phyloP scores from a whole-genome alignment of 2,329 filamentous ascomycete species.

The Ophiostoma ulmi region DNA sequence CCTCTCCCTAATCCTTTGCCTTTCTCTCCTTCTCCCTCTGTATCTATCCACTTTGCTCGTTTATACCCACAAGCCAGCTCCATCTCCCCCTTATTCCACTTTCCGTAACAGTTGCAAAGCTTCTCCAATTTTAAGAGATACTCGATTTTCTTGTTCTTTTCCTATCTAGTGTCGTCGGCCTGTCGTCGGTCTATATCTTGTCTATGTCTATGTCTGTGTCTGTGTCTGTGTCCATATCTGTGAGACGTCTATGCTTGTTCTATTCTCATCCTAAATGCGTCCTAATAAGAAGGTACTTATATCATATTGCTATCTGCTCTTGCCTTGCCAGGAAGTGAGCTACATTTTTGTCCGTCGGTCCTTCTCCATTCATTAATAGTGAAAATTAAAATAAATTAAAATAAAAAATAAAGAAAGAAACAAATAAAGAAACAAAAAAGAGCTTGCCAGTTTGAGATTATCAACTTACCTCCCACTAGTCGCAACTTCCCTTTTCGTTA shows the following conservation, averaged over 20 bases:
- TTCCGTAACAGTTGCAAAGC: constrained; percentile 12
- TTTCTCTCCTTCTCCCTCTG: neutral
- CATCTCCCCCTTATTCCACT: constrained; percentile 15
- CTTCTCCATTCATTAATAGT: neutral
- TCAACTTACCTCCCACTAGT: neutral
- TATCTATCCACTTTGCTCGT: neutral
- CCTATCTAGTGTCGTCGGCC: constrained; percentile 6
- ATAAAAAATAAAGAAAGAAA: neutral
- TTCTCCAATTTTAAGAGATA: constrained; percentile 9
- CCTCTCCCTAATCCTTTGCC: neutral
- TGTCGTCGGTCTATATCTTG: neutral
- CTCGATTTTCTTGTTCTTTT: constrained; percentile 14
- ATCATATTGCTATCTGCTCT: neutral
- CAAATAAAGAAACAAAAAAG: neutral
- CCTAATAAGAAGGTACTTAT: neutral
- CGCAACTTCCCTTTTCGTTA: constrained; percentile 13
- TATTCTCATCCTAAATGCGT: too few species aligned
- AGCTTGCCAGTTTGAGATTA: neutral
- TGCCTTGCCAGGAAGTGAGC: neutral
- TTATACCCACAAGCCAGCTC: neutral
- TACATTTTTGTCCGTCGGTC: neutral
- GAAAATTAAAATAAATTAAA: neutral
- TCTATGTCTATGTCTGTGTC: neutral
- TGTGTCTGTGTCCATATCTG: too few species aligned
- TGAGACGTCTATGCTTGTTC: too few species aligned